These are phyloP conservation scores for Globisporangium perplexum DNA, from an alignment of 352 stramenopile genomes.

Conservation along the genomic window DNA sequence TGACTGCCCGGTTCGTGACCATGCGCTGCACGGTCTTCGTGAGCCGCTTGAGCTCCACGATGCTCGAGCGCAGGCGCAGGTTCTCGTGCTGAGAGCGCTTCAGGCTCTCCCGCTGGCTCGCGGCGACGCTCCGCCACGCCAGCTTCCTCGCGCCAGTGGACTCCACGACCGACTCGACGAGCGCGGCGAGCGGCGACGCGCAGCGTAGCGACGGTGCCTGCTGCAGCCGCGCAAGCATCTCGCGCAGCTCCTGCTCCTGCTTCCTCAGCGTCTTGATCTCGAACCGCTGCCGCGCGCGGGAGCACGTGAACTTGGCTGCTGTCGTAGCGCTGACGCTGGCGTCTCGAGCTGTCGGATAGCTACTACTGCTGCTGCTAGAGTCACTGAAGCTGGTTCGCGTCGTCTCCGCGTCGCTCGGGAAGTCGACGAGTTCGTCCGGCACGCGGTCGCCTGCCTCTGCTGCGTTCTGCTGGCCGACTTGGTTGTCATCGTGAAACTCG, in stretches of 20 bases:
- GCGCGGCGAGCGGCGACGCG: neutral
- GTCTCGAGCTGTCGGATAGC: neutral
- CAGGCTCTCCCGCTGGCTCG: neutral
- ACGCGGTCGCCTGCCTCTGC: too few species aligned
- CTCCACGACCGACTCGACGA: neutral
- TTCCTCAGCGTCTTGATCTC: neutral
- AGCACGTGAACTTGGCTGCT: neutral
- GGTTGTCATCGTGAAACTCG: neutral
- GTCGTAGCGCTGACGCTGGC: neutral
- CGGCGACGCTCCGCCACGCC: neutral
- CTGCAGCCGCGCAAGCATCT: neutral
- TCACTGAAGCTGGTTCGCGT: neutral
- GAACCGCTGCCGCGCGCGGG: neutral
- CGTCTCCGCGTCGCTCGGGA: neutral
- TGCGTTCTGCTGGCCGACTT: neutral
- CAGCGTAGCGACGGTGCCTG: neutral
- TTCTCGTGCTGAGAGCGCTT: neutral
- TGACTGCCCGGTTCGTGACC: neutral
- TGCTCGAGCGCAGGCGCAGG: neutral
- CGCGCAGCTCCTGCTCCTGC: neutral
- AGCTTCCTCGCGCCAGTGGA: neutral
- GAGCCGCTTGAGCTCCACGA: slow-evolving; percentile 1
- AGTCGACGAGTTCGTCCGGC: neutral
- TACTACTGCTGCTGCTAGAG: neutral
- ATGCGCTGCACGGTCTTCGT: slow-evolving; percentile 1